phyloP scores from a whole-genome alignment of 306 rosid species.

The Cucurbita moschata region DNA sequence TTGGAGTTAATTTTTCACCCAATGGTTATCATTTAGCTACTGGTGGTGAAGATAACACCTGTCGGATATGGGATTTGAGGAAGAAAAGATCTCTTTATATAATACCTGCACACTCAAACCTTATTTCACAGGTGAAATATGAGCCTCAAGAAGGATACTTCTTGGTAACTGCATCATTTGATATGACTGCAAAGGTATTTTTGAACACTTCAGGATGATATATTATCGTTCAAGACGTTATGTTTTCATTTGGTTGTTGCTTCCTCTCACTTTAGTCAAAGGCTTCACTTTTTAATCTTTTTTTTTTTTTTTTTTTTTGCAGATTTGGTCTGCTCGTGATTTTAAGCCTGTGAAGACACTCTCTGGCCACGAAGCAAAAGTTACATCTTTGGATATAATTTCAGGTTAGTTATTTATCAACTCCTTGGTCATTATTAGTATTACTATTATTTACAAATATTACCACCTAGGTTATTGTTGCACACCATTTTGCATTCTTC shows the following conservation, averaged over 20 bases:
- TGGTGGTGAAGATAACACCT: slow-evolving; percentile 85
- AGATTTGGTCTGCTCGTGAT: slow-evolving; percentile 95
- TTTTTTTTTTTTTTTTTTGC: slow-evolving; percentile 1
- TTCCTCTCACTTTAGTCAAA: not conserved
- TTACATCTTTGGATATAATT: slow-evolving; percentile 62
- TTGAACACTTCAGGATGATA: not conserved
- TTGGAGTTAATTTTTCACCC: slow-evolving; percentile 71
- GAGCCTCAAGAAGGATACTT: slow-evolving; percentile 97
- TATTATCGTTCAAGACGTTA: not conserved
- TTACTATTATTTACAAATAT: not conserved
- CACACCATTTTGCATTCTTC: not conserved
- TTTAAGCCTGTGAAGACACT: slow-evolving; percentile 84
- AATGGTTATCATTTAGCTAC: slow-evolving; percentile 88
- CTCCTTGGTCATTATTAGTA: not conserved
- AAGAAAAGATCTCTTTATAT: slow-evolving; percentile 68
- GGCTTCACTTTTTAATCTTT: not conserved
- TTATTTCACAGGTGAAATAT: slow-evolving; percentile 79
- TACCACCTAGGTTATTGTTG: not conserved
- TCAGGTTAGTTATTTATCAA: slow-evolving; percentile 33
- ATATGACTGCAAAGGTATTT: slow-evolving; percentile 84
- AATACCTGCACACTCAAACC: slow-evolving; percentile 92
- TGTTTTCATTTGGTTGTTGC: not conserved
- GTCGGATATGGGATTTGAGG: slow-evolving; percentile 89
- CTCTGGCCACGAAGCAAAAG: slow-evolving; percentile 88
- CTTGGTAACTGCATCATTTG: slow-evolving; percentile 82